phyloP scores from a whole-genome alignment of 768 basidiomycete species.

The Psilocybe sp. region DNA sequence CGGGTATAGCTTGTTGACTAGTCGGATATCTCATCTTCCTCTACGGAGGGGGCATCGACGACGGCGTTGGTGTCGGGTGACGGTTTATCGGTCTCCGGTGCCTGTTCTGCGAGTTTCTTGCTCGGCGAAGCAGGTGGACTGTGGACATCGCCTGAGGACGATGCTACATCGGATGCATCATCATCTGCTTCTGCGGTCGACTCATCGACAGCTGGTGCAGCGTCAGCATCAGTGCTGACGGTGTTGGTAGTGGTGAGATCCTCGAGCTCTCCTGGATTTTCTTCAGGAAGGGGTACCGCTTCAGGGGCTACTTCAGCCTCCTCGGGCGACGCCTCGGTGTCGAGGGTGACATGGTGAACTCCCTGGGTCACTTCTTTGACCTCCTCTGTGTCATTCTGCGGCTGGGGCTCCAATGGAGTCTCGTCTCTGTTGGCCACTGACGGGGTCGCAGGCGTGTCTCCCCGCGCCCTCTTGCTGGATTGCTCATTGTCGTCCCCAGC shows the following conservation, averaged over 20 bases:
- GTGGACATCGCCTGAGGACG: slow-evolving; percentile 7
- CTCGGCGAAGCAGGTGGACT: background rate
- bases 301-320: slow-evolving; percentile 30
- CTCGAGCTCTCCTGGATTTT: slow-evolving; percentile 35
- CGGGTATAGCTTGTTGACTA: background rate
- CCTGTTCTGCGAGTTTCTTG: too few relatives aligned
- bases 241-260: slow-evolving; percentile 19
- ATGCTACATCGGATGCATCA: slow-evolving; percentile 9
- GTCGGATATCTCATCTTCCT: too few relatives aligned
- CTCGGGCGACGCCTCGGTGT: slow-evolving; percentile 38
- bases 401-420: slow-evolving; percentile 16
- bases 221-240: slow-evolving; percentile 14
- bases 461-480: slow-evolving; percentile 43
- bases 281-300: slow-evolving; percentile 30
- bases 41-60: too few relatives aligned
- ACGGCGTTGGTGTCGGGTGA: too few relatives aligned
- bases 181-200: slow-evolving; percentile 3
- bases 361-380: slow-evolving; percentile 73
- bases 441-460: slow-evolving; percentile 32
- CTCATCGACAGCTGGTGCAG: background rate
- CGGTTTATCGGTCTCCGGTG: too few relatives aligned
- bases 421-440: slow-evolving; percentile 23
- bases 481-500: slow-evolving; percentile 39
- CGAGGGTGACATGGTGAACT: slow-evolving; percentile 66
- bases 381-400: slow-evolving; percentile 41